Conservation (phyloP, 1,139 yeast genomes). For the Saccharomycopsis crataegensis region DNA sequence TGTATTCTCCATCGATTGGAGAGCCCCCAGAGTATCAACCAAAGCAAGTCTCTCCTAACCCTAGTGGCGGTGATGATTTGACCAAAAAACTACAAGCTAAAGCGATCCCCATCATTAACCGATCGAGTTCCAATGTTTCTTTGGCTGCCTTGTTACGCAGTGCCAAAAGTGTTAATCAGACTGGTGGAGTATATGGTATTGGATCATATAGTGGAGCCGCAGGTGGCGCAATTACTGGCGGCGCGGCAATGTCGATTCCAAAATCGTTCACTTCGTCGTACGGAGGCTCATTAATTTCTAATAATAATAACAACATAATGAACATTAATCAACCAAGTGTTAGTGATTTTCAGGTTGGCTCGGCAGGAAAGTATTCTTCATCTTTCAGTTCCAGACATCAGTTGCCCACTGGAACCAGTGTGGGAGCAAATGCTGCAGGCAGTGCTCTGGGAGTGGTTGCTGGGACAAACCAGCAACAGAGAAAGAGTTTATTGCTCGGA, state of each 20-base stretch:
- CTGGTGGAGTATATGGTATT: background rate
- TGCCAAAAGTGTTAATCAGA: slow-evolving; percentile 3
- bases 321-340: no score
- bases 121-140: slow-evolving; percentile 49
- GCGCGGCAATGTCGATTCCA: slow-evolving; percentile 7
- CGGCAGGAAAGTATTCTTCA: slow-evolving; percentile 36
- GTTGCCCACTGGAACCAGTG: background rate
- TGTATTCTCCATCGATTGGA: no score
- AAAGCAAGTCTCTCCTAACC: background rate
- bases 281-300: slow-evolving; percentile 27
- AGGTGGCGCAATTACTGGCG: no score
- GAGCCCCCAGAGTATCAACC: no score
- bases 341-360: background rate
- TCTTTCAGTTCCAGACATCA: slow-evolving; percentile 44
- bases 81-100: background rate
- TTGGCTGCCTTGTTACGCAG: slow-evolving; percentile 47
- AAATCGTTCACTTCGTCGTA: slow-evolving; percentile 13
- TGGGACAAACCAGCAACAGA: background rate
- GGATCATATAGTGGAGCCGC: background rate
- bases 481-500: slow-evolving; percentile 7
- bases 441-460: no score
- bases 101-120: slow-evolving; percentile 25
- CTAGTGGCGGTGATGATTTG: background rate
- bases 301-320: background rate
- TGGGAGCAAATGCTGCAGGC: no score